These are phyloP conservation scores for Blastomyces parvus DNA, from an alignment of 2,329 filamentous ascomycete species.

Conservation along the genomic window DNA sequence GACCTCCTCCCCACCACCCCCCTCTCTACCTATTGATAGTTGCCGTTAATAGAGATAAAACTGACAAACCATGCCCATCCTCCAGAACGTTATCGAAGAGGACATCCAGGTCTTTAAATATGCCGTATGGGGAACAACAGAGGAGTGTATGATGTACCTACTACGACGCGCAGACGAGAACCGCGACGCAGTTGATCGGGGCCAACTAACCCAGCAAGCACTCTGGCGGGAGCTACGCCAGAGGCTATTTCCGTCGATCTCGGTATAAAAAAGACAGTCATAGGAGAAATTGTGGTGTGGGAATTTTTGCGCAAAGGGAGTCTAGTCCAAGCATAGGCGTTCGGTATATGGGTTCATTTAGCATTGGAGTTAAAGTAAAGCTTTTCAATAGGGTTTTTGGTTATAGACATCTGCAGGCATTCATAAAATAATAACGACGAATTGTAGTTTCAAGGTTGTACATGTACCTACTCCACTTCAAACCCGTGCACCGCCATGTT, in stretches of 20 bases:
- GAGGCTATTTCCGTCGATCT: constrained; percentile 6
- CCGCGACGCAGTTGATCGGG: constrained; percentile 51
- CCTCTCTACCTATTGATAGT: neutral
- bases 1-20: neutral
- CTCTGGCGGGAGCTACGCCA: constrained; percentile 16
- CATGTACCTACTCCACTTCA: no score
- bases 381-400: neutral
- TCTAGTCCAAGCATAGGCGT: neutral
- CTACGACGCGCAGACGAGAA: constrained; percentile 65
- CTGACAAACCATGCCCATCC: neutral
- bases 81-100: constrained; percentile 14
- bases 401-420: neutral
- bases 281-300: neutral
- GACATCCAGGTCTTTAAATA: constrained; percentile 48
- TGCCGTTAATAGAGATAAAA: neutral
- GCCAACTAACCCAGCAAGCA: constrained; percentile 13
- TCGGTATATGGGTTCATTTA: neutral
- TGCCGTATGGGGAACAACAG: constrained; percentile 50
- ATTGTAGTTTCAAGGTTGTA: no score
- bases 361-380: neutral
- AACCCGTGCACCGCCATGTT: neutral
- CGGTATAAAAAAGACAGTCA: neutral
- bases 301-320: neutral
- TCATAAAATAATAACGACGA: neutral
- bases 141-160: constrained; percentile 51